Evolutionary conservation across 257 asterid genomes (phyloP), one percentile per base, ranked within the genome.

Genomic region (Agastache rugosa): DNA sequence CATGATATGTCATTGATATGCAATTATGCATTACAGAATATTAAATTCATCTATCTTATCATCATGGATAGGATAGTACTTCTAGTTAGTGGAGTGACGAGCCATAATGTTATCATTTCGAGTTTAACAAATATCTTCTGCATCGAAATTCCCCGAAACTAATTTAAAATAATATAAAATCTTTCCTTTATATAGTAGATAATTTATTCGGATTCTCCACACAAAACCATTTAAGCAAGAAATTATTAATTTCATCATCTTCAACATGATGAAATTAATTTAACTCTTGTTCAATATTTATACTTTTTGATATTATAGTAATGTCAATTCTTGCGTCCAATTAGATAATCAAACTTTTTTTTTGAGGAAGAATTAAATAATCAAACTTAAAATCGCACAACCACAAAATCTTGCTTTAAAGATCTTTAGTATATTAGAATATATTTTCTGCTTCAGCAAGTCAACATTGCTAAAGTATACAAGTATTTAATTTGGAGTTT

Each of bases 391-490:
- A 3, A 70, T 44, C 39, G 22, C 63, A 74, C 35, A 75, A 58
- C 71, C 70, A 70, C 74, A 39, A 69, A 63, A 79, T 79, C 69
- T 5, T 69, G 39, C 79, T 75, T 79, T 69, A 11, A 15, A 53
- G 72, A 79, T 68, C 27, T 61, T 74, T 34, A 22, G 31, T 41
- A 34, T 22, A 19, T 63, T 15, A 58, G n/a, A 74, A 31, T 11
- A 75, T 50, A 14, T 22, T 72, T 48, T n/a, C 6, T 20, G 64
- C 50, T 71, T 41, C 62, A 37, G 17, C 23, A 73, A 48, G 82
- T 78, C 82, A 78, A 73, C 72, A 59, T 25, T 73, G 53, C 72
- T 39, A 67, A n/a, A n/a, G n/a, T n/a, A n/a, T n/a, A n/a, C n/a
- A n/a, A 72, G 73, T 67, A 67, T 78, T 60, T 16, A 60, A 25